These are phyloP conservation scores for Dothistroma septosporum DNA, from an alignment of 2,329 filamentous ascomycete species.

Conservation along the genomic window DNA sequence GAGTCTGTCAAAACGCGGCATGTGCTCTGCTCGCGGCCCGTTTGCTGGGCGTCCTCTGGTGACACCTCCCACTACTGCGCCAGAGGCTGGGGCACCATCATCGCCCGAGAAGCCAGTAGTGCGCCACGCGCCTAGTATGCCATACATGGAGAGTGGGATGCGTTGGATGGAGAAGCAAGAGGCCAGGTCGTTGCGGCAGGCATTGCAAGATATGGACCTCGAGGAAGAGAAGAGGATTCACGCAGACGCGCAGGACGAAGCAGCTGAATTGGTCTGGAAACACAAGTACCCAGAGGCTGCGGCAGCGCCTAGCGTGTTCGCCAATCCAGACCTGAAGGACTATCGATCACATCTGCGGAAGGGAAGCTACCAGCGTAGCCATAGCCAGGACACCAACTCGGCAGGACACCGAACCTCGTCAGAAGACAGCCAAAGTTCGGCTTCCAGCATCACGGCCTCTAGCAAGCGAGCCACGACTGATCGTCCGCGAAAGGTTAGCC, in stretches of 20 bases:
- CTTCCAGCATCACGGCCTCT: slow-evolving; percentile 9
- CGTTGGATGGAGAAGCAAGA: slow-evolving; percentile 81
- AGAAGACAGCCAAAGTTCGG: slow-evolving; percentile 17
- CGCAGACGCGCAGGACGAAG: slow-evolving; percentile 68
- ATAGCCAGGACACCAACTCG: slow-evolving; percentile 33
- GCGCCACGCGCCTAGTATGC: slow-evolving; percentile 54
- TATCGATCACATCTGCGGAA: slow-evolving; percentile 67
- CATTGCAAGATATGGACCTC: slow-evolving; percentile 69
- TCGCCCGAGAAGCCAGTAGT: slow-evolving; percentile 42
- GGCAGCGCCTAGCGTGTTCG: slow-evolving; percentile 33
- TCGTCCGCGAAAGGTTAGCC: slow-evolving; percentile 19
- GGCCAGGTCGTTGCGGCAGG: slow-evolving; percentile 63
- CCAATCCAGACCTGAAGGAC: slow-evolving; percentile 34
- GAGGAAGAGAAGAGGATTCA: slow-evolving; percentile 62
- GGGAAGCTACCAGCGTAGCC: slow-evolving; percentile 62
- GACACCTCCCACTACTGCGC: slow-evolving; percentile 22
- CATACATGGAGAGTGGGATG: slow-evolving; percentile 69
- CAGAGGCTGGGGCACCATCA: slow-evolving; percentile 37
- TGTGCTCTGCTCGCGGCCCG: slow-evolving; percentile 18
- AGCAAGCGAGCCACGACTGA: slow-evolving; percentile 17
- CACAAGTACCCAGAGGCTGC: slow-evolving; percentile 67
- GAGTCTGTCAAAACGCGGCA: slow-evolving; percentile 10
- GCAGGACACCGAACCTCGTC: slow-evolving; percentile 16
- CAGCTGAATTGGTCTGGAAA: slow-evolving; percentile 72
- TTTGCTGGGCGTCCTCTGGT: slow-evolving; percentile 34